Base-by-base conservation (phyloP, 2,329 filamentous ascomycete species). In the Parastagonospora nodorum region DNA sequence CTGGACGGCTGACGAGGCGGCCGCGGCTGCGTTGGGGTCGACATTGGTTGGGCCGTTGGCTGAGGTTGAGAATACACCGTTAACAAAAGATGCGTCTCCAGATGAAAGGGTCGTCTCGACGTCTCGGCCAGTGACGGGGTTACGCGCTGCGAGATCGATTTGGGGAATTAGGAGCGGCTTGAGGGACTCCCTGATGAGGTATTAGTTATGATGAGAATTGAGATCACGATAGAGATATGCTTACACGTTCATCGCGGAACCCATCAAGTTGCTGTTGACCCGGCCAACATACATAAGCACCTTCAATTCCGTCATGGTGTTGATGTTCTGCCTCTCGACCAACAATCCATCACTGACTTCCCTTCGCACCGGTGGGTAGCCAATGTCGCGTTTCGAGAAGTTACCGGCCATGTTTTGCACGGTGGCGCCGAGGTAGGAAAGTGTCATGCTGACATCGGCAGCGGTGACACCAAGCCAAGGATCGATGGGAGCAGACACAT, bases 81-180 rank as follows among this genome's bases (percentile, higher is more conserved):
- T 83, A 33, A 90, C 82, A 61, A 91, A 92, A 6, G 83, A 81
- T 12, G 88, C 87, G 69, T 90, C 86, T 71, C 87, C 86, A 24
- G 19, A 24, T 52, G 84, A 87, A 43, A 91, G 82, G 30, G 83
- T 85, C 42, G 87, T 87, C 63, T 76, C 81, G 50, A 89, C 78
- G 1, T 74, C 71, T 61, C 77, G 67, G 54, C 84, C 84, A 11
- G 73, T 57, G 7, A 42, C 70, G 27, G 77, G 62, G 60, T 67
- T 83, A 35, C 73, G 77, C n/a, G 81, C 88, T 10, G 82, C 81
- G 40, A 92, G 81, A 12, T 84, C 85, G 51, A 92, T 82, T n/a
- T 77, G 78, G 7, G 88, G 88, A 69, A 88, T 83, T 56, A 91
- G 80, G 33, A 89, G 76, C 5, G 79, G 78, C 70, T 89, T 83